Conservation (phyloP, 2,329 filamentous ascomycete species). For the Herpotrichia juniperi region DNA sequence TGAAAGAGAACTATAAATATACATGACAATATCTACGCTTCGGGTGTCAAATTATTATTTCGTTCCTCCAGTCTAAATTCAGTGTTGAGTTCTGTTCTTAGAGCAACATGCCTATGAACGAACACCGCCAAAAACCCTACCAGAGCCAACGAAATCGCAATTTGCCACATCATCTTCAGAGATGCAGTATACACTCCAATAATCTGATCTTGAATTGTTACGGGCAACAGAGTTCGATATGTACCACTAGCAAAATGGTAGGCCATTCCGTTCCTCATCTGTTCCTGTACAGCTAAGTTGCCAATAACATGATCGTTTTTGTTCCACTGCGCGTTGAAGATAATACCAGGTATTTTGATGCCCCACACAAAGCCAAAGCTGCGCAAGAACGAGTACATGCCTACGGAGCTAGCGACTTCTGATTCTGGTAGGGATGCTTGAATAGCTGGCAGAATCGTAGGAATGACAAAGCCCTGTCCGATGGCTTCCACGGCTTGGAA, state of each 20-base stretch:
- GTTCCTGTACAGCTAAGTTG: background rate
- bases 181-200: constrained; percentile 1
- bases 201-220: background rate
- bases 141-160: constrained; percentile 4
- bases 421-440: constrained; percentile 17
- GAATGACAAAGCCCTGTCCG: constrained; percentile 43
- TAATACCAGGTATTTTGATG: constrained; percentile 17
- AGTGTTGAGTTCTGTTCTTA: constrained; percentile 7
- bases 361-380: constrained; percentile 26
- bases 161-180: constrained; percentile 5
- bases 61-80: background rate
- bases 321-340: constrained; percentile 19
- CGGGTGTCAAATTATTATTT: too few relatives aligned
- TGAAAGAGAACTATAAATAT: too few relatives aligned
- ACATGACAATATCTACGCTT: too few relatives aligned
- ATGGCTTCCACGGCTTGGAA: constrained; percentile 14
- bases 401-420: constrained; percentile 16
- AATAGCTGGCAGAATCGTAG: constrained; percentile 48
- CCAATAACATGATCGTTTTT: background rate
- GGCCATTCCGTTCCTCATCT: constrained; percentile 10
- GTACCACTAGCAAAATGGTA: constrained; percentile 9
- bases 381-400: constrained; percentile 20
- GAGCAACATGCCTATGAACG: constrained; percentile 6
- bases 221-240: background rate
- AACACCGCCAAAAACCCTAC: background rate